Evolutionary conservation across 805 yeast species (phyloP), one percentile per base, ranked within the genome.

Genomic region (Wickerhamiella lipophila): DNA sequence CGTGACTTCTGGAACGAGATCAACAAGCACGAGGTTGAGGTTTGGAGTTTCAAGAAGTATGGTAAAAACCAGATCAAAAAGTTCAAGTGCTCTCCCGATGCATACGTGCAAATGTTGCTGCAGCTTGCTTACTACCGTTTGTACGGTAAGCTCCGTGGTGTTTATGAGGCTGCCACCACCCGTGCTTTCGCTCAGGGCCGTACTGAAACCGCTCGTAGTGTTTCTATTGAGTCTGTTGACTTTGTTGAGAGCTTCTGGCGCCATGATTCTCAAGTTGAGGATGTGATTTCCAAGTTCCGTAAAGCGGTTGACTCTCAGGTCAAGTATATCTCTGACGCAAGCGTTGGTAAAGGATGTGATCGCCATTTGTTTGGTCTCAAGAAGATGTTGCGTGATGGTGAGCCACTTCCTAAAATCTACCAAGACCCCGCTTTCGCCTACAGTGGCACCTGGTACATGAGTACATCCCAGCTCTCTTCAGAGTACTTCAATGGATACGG

Each of bases 161-260:
- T 96, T 11, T 89, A 89, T 67, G 98, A 89, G 67, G 81, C 95
- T 46, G 96, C 96, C 2, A 85, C 97, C 18, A 89, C 96, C 1
- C 78, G 97, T 66, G 81, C 78, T 63, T 89, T 73, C 66, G 81
- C 78, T 61, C 79, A 76, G 60, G 98, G 98, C 49, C 78, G 98
- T 64, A 89, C 97, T 7, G 98, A 89, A 67, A 83, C 96, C 21
- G 86, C 92, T 53, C 76, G 98, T 60, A 69, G 86, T 3, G 95
- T 85, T 9, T 79, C 95, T 7, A 62, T 63, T 46, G 94, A 82
- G 61, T 75, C 86, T 22, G 70, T 75, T 43, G 69, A 69, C 29
- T 83, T 87, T 65, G 94, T 83, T 50, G 69, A 75, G 60, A 77
- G 82, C 30, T 84, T 94, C 85, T 71, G 79, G 56, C 70, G 78